phyloP scores from a whole-genome alignment of 1,284 basidiomycete genomes.

The Apiotrichum brassicae region DNA sequence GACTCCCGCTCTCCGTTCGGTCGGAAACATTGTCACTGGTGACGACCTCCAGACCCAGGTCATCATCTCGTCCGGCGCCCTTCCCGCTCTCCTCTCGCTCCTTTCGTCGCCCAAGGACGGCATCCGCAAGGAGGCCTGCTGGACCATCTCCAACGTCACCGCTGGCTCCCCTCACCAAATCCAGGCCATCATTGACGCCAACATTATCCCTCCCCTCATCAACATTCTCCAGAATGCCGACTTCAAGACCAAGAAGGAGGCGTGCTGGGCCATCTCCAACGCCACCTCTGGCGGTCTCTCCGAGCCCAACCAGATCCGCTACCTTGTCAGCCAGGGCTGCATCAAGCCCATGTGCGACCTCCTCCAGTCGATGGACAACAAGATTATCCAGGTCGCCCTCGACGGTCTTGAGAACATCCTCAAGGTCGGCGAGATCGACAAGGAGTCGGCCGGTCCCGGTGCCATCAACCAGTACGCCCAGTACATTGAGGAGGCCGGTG shows the following conservation, averaged over 20 bases:
- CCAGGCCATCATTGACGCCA: conserved; percentile 65
- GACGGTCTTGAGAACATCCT: conserved; percentile 98
- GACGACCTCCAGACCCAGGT: conserved; percentile 99
- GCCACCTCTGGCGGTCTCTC: conserved; percentile 96
- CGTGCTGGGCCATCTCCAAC: conserved; percentile 99
- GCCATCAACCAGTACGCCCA: conserved; percentile 88
- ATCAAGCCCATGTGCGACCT: conserved; percentile 98
- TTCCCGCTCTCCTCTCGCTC: conserved; percentile 84
- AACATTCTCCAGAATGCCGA: conserved; percentile 96
- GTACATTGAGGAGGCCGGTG: conserved; percentile 95
- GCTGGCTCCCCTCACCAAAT: conserved; percentile 96
- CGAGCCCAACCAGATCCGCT: conserved; percentile 95
- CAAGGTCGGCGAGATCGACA: conserved; percentile 97
- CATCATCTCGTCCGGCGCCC: conserved; percentile 91
- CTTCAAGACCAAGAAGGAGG: conserved; percentile 99
- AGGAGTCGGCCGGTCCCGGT: conserved; percentile 72
- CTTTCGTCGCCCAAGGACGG: conserved; percentile 95
- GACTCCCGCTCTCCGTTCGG: conserved; percentile 93
- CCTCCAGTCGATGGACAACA: conserved; percentile 97
- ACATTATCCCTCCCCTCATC: conserved; percentile 94
- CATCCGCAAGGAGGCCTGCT: conserved; percentile 86
- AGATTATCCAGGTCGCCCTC: conserved; percentile 90
- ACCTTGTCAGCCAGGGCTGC: conserved; percentile 94
- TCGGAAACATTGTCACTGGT: conserved; percentile 98
- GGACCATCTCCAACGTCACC: conserved; percentile 99